These are phyloP conservation scores for Penicillium griseofulvum DNA, from an alignment of 2,329 filamentous ascomycete species.

Conservation along the genomic window DNA sequence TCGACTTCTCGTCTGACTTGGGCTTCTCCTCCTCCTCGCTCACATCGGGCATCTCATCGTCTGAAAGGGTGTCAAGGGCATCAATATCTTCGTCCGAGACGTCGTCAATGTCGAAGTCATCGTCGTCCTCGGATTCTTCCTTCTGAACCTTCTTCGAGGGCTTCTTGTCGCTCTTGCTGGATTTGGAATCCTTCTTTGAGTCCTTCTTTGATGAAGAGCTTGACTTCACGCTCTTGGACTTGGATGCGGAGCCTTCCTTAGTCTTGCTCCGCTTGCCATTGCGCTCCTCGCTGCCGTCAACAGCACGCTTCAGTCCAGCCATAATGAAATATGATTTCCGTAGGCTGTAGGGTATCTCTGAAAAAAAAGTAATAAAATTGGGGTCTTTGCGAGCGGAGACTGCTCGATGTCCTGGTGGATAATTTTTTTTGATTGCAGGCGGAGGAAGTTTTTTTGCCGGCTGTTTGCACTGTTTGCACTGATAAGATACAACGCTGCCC, in stretches of 20 bases:
- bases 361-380: conserved; percentile 8
- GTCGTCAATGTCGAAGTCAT: conserved; percentile 58
- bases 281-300: conserved; percentile 39
- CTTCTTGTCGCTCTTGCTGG: conserved; percentile 35
- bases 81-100: conserved; percentile 40
- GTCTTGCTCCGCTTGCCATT: conserved; percentile 43
- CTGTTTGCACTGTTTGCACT: conserved; percentile 31
- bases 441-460: conserved; percentile 34
- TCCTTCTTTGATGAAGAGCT: conserved; percentile 12
- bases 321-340: conserved; percentile 24
- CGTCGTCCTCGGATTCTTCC: conserved; percentile 46
- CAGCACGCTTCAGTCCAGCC: conserved; percentile 43
- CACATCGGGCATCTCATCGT: conserved; percentile 39
- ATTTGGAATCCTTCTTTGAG: conserved; percentile 32
- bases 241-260: conserved; percentile 30
- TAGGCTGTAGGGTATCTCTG: conserved; percentile 12
- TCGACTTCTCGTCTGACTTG: conserved; percentile 16
- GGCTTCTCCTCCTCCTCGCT: conserved; percentile 41
- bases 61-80: conserved; percentile 19
- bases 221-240: conserved; percentile 27
- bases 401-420: conserved; percentile 24
- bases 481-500: conserved; percentile 23
- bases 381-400: conserved; percentile 18
- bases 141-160: conserved; percentile 33
- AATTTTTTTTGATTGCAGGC: conserved; percentile 33